Evolutionary conservation across 495 filamentous ascomycete species (phyloP), one percentile per base, ranked within the genome.

Genomic region (Xylaria castorea): DNA sequence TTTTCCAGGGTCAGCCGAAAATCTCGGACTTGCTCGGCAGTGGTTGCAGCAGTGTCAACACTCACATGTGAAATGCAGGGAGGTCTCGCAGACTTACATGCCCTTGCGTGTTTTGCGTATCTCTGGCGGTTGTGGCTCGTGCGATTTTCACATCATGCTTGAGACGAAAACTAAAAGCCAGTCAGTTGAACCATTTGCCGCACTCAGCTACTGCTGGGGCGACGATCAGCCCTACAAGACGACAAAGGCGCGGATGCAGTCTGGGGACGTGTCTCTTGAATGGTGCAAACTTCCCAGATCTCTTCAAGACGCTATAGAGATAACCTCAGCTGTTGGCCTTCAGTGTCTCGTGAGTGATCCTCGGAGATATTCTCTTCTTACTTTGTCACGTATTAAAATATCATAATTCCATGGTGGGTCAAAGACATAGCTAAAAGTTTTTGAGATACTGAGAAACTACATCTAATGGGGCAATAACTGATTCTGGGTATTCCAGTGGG

Each of bases 121-220:
- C 34, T 50, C 46, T 7, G 8, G 20, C 20, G 46, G 46, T 50
- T 50, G 20, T n/a, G n/a, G 20, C 4, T 38, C 57, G 9, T 34
- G 32, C 34, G 57, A 61, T 18, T 61, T 36, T n/a, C 18, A 8
- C 18, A n/a, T 36, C 32, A 38, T 14, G 32, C 5, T 61, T 30
- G 57, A 50, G 46, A 50, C 46, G 22, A 61, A 5, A 14, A 34
- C 30, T 38, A n/a, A 34, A 14, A 7, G 36, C 27, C 2, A 34
- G 18, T 7, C 32, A 9, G 1, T 36, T n/a, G 57, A 34, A 1
- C 57, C 57, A 20, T 75, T 34, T 61, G 75, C 73, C 7, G 70
- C 70, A 30, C 70, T 75, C 25, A 72, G 68, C 20, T 72, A 76
- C 44, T 72, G 74, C 58, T 76, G 75, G 75, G 75, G 75, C 48